Conservation (phyloP, 1,284 basidiomycete genomes). For the Afroboletus lepidellus region DNA sequence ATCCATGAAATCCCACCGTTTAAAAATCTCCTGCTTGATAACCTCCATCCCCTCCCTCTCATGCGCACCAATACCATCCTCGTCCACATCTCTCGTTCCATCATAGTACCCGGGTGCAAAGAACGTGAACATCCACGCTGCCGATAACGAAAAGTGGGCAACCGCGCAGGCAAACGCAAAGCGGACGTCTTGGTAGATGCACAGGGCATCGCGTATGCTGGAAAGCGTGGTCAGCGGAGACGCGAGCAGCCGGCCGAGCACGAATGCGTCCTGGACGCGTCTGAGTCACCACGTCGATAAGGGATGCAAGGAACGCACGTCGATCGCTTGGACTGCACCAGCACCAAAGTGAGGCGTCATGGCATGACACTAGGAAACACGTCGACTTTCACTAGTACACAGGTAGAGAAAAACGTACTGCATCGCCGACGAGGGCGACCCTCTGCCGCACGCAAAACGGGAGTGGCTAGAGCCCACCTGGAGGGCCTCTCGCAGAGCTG, state of each 20-base stretch:
- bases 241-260: slow-evolving; percentile 35
- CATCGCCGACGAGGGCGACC: slow-evolving; percentile 38
- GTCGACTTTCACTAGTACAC: neutral
- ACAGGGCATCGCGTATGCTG: slow-evolving; percentile 22
- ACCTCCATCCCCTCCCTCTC: slow-evolving; percentile 18
- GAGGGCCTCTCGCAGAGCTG: slow-evolving; percentile 23
- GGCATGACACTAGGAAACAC: slow-evolving; percentile 27
- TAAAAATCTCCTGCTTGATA: slow-evolving; percentile 1
- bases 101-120: slow-evolving; percentile 22
- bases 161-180: slow-evolving; percentile 19
- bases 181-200: slow-evolving; percentile 33
- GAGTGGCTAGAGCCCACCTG: slow-evolving; percentile 34
- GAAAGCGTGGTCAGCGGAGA: slow-evolving; percentile 22
- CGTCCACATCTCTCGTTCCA: slow-evolving; percentile 15
- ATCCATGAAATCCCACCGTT: slow-evolving; percentile 7
- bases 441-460: slow-evolving; percentile 31
- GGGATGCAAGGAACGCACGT: slow-evolving; percentile 17
- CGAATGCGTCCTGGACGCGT: slow-evolving; percentile 32
- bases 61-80: slow-evolving; percentile 8
- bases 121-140: slow-evolving; percentile 14
- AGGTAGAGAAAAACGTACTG: slow-evolving; percentile 21
- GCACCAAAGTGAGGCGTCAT: slow-evolving; percentile 31
- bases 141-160: slow-evolving; percentile 11
- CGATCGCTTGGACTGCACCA: slow-evolving; percentile 34
- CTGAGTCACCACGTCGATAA: neutral